A percentile compares a stretch with the other conserved stretches of the same genome.
These are phyloP conservation scores for Mallotus repandus DNA, from an alignment of 441 rosid species.

Conservation along the genomic window DNA sequence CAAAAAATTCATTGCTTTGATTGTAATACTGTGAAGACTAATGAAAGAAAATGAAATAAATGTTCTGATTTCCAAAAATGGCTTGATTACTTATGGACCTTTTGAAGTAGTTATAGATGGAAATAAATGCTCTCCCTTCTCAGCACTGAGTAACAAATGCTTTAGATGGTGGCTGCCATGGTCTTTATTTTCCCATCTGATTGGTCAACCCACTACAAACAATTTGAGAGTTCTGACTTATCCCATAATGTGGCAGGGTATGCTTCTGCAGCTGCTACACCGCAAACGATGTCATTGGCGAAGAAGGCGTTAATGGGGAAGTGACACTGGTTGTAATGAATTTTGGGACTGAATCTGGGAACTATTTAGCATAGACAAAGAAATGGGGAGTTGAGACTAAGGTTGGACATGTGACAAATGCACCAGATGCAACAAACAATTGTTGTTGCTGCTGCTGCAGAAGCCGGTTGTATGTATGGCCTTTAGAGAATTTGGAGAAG, in stretches of 20 bases:
- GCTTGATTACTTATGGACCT: conserved; percentile 68
- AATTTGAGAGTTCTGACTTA: conserved; percentile 57
- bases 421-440: conserved; percentile 60
- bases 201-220: conserved; percentile 57
- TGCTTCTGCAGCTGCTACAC: conserved; percentile 67
- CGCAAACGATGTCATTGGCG: conserved; percentile 59
- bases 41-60: conserved; percentile 10
- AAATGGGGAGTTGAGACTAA: conserved; percentile 64
- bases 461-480: conserved; percentile 79
- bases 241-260: conserved; percentile 60
- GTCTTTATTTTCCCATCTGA: conserved; percentile 86
- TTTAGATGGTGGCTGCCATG: conserved; percentile 72
- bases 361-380: conserved; percentile 65
- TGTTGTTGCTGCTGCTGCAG: conserved; percentile 50
- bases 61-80: conserved; percentile 50
- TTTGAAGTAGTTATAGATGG: conserved; percentile 69
- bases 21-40: conserved; percentile 8
- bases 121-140: too few relatives aligned
- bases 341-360: conserved; percentile 69
- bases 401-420: conserved; percentile 62
- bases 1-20: conserved; percentile 17
- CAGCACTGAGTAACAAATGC: conserved; percentile 53
- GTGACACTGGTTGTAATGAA: conserved; percentile 55
- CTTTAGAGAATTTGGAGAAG: too few relatives aligned
- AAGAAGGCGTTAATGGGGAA: conserved; percentile 52